Conservation (phyloP, 108 stramenopile genomes). For the Schizochytrium sp. region DNA sequence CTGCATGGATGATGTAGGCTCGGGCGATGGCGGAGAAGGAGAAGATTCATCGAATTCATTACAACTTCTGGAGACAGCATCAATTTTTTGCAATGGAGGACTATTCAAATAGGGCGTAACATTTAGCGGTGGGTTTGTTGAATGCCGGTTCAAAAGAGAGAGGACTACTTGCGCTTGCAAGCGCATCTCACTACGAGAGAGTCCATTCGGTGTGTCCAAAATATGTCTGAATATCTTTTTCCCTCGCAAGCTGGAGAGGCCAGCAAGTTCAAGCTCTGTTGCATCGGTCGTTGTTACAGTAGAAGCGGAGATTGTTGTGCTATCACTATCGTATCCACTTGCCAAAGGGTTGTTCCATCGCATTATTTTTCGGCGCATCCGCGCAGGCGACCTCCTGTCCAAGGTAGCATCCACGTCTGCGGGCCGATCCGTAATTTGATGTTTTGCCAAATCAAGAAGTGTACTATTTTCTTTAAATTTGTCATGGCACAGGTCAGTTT, state of each 20-base stretch:
- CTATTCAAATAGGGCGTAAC: no score
- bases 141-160: not conserved
- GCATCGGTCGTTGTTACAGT: not conserved
- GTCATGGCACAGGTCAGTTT: not conserved
- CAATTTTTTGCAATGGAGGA: no score
- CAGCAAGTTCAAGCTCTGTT: not conserved
- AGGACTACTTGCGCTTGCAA: constrained; percentile 1
- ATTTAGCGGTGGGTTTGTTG: no score
- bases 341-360: not conserved
- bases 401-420: no score
- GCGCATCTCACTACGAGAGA: not conserved
- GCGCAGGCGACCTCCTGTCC: no score
- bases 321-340: constrained; percentile 14
- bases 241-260: not conserved
- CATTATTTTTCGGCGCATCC: no score
- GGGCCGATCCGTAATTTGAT: no score
- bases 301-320: not conserved
- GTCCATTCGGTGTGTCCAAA: not conserved
- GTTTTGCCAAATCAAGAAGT: no score
- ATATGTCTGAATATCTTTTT: not conserved
- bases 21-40: not conserved
- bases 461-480: no score
- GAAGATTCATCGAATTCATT: no score
- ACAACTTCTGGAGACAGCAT: no score
- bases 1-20: not conserved